A percentile compares a stretch with the other conserved stretches of the same genome.
phyloP scores from a whole-genome alignment of 495 filamentous ascomycete species.

The Lophiotrema nucula region DNA sequence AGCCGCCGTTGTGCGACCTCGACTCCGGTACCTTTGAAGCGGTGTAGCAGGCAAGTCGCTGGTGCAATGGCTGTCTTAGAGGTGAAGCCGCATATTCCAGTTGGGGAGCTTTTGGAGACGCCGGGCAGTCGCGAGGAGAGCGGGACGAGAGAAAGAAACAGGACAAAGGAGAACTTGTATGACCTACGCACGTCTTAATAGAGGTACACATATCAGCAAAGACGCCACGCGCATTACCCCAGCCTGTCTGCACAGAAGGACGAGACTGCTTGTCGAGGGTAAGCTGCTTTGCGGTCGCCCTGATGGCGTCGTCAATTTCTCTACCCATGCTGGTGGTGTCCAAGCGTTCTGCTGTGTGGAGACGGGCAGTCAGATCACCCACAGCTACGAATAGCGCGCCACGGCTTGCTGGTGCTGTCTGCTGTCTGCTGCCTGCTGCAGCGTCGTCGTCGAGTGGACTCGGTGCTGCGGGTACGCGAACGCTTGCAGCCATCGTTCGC shows the following conservation, averaged over 20 bases:
- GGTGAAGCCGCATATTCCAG: neutral
- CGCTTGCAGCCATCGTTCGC: neutral
- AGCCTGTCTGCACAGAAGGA: neutral
- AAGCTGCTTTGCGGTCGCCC: conserved; percentile 7
- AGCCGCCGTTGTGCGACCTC: neutral
- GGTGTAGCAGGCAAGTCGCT: neutral
- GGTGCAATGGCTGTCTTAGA: neutral
- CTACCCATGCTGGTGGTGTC: conserved; percentile 7
- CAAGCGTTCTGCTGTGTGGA: neutral
- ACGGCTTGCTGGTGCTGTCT: neutral
- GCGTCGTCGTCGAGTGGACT: conserved; percentile 2
- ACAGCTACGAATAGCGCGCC: conserved; percentile 7
- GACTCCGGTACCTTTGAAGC: neutral
- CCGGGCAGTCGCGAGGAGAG: too few relatives aligned
- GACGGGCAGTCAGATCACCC: neutral
- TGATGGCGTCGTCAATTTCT: neutral
- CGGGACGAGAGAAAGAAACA: neutral
- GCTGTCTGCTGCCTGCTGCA: too few relatives aligned
- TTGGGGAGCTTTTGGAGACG: too few relatives aligned
- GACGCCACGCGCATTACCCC: neutral
- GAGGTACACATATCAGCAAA: neutral
- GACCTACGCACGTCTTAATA: neutral
- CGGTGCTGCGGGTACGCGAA: conserved; percentile 10
- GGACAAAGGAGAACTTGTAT: neutral
- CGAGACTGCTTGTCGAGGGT: neutral